phyloP scores from a whole-genome alignment of 2,329 filamentous ascomycete genomes.

The Alternaria incomplexa region DNA sequence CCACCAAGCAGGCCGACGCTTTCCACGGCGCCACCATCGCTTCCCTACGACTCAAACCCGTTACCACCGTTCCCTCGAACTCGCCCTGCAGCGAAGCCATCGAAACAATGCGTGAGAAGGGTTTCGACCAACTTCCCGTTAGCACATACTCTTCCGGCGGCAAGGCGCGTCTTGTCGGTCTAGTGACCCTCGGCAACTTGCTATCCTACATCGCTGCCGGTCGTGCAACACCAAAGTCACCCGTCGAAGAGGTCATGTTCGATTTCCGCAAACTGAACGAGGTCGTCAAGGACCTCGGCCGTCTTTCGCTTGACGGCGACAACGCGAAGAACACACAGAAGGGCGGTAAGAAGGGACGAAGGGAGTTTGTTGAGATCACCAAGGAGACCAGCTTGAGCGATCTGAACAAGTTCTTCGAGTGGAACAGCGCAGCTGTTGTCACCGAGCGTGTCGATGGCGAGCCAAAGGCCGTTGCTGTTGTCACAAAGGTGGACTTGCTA shows the following conservation, averaged over 20 bases:
- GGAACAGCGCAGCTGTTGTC: constrained; percentile 95
- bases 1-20: constrained; percentile 62
- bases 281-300: constrained; percentile 76
- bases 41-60: constrained; percentile 86
- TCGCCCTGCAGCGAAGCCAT: constrained; percentile 84
- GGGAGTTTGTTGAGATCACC: constrained; percentile 91
- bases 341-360: constrained; percentile 44
- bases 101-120: constrained; percentile 97
- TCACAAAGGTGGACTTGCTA: constrained; percentile 95
- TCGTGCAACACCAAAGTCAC: constrained; percentile 74
- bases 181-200: constrained; percentile 93
- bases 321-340: constrained; percentile 19
- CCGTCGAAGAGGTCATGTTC: constrained; percentile 92
- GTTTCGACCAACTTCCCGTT: constrained; percentile 96
- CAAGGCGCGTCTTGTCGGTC: constrained; percentile 78
- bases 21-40: constrained; percentile 81
- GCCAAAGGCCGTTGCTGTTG: constrained; percentile 82
- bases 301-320: constrained; percentile 43
- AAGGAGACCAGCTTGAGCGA: constrained; percentile 82
- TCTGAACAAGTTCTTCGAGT: constrained; percentile 93
- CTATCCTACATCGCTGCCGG: constrained; percentile 88
- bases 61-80: constrained; percentile 78
- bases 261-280: constrained; percentile 88
- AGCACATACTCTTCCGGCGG: constrained; percentile 63
- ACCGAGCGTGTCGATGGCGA: constrained; percentile 72